Evolutionary conservation across 1,139 yeast genomes (phyloP).

Genomic region (Hemisphaericaspora subhashii): DNA sequence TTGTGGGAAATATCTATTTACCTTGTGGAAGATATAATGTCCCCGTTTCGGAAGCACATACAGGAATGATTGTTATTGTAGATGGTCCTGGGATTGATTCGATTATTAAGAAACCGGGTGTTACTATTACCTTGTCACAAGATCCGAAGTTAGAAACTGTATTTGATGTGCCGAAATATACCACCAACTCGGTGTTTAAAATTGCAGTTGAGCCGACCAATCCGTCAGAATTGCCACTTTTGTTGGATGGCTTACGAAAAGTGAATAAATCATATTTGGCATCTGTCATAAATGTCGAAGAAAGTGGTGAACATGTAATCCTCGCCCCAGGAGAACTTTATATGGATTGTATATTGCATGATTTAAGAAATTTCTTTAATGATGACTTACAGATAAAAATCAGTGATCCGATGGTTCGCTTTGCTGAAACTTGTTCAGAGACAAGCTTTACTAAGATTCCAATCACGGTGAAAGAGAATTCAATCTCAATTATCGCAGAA

Average conservation of each 20-base stretch:
- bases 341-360: conserved; percentile 81
- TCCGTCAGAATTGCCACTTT: conserved; percentile 76
- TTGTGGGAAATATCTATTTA: conserved; percentile 51
- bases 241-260: conserved; percentile 66
- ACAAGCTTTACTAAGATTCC: conserved; percentile 65
- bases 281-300: conserved; percentile 69
- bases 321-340: conserved; percentile 87
- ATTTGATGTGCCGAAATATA: conserved; percentile 44
- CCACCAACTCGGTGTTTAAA: conserved; percentile 65
- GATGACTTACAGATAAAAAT: conserved; percentile 70
- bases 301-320: conserved; percentile 83
- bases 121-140: conserved; percentile 29
- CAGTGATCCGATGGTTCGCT: conserved; percentile 80
- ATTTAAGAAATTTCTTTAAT: conserved; percentile 61
- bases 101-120: conserved; percentile 56
- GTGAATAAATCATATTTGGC: conserved; percentile 67
- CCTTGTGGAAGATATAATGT: conserved; percentile 74
- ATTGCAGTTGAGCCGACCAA: conserved; percentile 80
- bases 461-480: conserved; percentile 54
- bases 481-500: conserved; percentile 74
- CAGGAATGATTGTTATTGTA: conserved; percentile 68
- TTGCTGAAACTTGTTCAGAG: conserved; percentile 74
- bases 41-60: conserved; percentile 52
- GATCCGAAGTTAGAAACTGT: conserved; percentile 3
- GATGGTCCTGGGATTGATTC: conserved; percentile 53